Conservation (phyloP, 768 basidiomycete genomes). For the Naganishia vishniacii region DNA sequence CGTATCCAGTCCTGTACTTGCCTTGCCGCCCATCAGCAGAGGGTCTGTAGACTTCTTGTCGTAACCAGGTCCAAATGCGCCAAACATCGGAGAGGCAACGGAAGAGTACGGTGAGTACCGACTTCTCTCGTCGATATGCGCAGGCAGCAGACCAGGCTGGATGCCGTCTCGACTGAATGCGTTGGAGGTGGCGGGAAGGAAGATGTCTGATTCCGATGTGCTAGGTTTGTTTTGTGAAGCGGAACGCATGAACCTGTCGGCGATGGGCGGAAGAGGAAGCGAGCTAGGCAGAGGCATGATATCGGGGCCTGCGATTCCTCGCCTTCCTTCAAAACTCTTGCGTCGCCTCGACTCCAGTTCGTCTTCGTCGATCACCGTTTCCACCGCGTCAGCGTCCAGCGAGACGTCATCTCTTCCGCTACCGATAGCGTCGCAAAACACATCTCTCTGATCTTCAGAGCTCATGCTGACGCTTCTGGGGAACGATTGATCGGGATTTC, state of each 20-base stretch:
- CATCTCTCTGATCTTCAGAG: neutral
- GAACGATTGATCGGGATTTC: constrained; percentile 21
- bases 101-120: neutral
- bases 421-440: neutral
- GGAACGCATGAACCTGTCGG: neutral
- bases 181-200: neutral
- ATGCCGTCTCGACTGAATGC: neutral
- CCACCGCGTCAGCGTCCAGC: constrained; percentile 1
- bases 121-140: neutral
- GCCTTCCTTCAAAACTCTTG: too few species aligned
- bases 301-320: too few species aligned
- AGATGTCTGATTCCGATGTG: constrained; percentile 10
- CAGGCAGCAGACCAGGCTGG: neutral
- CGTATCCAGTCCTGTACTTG: neutral
- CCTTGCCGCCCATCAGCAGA: constrained; percentile 9
- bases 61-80: neutral
- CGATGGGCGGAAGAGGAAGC: neutral
- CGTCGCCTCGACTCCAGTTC: neutral
- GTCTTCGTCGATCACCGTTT: constrained; percentile 19
- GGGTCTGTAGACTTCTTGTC: constrained; percentile 27
- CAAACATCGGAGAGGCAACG: constrained; percentile 7
- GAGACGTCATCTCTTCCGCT: neutral
- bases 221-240: neutral
- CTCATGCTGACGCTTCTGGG: constrained; percentile 24
- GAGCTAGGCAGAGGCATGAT: too few species aligned